These are phyloP conservation scores for Fagus crenata DNA, from an alignment of 306 rosid species.

Conservation along the genomic window DNA sequence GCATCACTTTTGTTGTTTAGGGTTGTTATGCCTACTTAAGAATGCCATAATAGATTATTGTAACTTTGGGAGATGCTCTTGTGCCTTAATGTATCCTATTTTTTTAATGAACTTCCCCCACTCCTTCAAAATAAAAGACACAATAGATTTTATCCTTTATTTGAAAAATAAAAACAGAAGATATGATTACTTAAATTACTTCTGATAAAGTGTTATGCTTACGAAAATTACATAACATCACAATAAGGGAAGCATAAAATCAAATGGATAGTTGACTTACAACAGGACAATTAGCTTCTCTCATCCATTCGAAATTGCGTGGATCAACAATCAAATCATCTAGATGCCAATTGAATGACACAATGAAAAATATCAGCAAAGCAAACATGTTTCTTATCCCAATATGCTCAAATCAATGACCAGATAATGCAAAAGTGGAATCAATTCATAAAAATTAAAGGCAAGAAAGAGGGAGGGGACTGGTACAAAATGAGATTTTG, in stretches of 20 bases:
- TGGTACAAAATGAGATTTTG: neutral
- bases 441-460: neutral
- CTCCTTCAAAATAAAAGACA: too few relatives aligned
- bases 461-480: neutral
- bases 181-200: neutral
- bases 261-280: slow-evolving; percentile 54
- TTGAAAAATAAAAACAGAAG: slow-evolving; percentile 3
- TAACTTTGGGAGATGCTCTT: too few relatives aligned
- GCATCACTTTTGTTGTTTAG: too few relatives aligned
- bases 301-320: slow-evolving; percentile 84
- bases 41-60: too few relatives aligned
- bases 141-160: neutral
- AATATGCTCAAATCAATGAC: neutral
- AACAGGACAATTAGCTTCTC: slow-evolving; percentile 90
- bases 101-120: too few relatives aligned
- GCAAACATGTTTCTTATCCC: neutral
- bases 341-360: slow-evolving; percentile 31
- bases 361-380: neutral
- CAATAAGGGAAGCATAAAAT: slow-evolving; percentile 13
- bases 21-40: too few relatives aligned
- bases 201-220: too few relatives aligned
- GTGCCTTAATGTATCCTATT: too few relatives aligned
- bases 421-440: neutral
- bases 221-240: neutral
- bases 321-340: slow-evolving; percentile 98